Percentiles rank a stretch among this genome's conserved stretches.
Conservation (phyloP, 768 basidiomycete species). For the Crassisporium funariophilum region DNA sequence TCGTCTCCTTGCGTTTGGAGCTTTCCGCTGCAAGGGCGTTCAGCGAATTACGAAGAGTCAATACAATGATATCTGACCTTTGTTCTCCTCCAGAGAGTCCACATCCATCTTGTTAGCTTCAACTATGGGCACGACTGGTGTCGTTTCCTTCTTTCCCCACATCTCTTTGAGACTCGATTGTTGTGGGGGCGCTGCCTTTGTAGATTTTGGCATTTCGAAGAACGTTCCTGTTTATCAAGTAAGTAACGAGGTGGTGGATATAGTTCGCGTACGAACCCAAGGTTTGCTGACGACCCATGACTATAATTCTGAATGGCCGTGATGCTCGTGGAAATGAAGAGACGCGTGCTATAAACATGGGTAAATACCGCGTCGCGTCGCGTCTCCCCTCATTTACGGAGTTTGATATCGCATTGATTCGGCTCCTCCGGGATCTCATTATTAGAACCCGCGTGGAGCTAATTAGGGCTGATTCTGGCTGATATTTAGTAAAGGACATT, state of each 20-base stretch:
- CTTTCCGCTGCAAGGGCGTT: conserved; percentile 31
- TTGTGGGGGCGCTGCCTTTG: conserved; percentile 69
- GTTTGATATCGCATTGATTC: no score
- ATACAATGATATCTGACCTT: conserved; percentile 18
- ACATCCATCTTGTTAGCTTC: conserved; percentile 32
- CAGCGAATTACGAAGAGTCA: background rate
- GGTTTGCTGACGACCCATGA: conserved; percentile 76
- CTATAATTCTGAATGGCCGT: conserved; percentile 50
- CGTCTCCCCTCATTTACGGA: background rate
- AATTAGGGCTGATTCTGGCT: no score
- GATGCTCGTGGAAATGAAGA: conserved; percentile 29
- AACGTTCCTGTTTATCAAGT: conserved; percentile 58
- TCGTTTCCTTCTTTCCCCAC: conserved; percentile 58
- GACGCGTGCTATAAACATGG: conserved; percentile 48
- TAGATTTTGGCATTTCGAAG: conserved; percentile 69
- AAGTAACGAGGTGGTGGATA: background rate
- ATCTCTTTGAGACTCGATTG: conserved; percentile 79
- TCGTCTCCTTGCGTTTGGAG: conserved; percentile 41
- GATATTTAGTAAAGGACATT: no score
- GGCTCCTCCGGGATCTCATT: no score
- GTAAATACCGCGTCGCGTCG: conserved; percentile 44
- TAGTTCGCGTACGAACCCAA: conserved; percentile 46
- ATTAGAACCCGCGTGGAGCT: no score
- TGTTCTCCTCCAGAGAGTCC: conserved; percentile 23
- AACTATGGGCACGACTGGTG: conserved; percentile 22